Conservation (phyloP, 1,284 basidiomycete genomes). For the Cryptococcus sp. region DNA sequence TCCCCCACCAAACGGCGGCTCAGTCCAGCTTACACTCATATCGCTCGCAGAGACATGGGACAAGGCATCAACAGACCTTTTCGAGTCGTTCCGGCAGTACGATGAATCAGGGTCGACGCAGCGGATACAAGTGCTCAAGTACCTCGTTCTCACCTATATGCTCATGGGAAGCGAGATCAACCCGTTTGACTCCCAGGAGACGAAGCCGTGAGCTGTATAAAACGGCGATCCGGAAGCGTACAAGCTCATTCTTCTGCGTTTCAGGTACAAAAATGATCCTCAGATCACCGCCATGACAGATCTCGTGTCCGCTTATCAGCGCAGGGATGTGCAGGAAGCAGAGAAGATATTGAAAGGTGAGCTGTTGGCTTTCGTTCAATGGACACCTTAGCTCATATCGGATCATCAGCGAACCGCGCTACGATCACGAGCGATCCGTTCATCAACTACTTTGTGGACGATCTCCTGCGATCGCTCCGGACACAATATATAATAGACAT, state of each 20-base stretch:
- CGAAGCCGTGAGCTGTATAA: conserved; percentile 75
- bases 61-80: conserved; percentile 95
- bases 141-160: conserved; percentile 97
- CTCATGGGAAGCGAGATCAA: conserved; percentile 97
- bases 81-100: conserved; percentile 97
- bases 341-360: conserved; percentile 88
- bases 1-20: conserved; percentile 14
- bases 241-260: not conserved
- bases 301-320: conserved; percentile 93
- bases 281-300: conserved; percentile 98
- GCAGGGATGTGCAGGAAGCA: conserved; percentile 90
- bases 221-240: not conserved
- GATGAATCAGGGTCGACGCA: conserved; percentile 97
- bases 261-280: conserved; percentile 90
- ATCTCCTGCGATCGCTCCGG: conserved; percentile 85
- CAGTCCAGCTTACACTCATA: not conserved
- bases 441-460: conserved; percentile 90
- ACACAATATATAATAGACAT: conserved; percentile 97
- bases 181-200: conserved; percentile 99
- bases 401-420: conserved; percentile 72
- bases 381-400: not conserved
- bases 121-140: conserved; percentile 96
- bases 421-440: conserved; percentile 96
- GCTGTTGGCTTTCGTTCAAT: not conserved
- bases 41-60: conserved; percentile 79